Base-by-base conservation (phyloP, 441 rosid species). In the Adansonia grandidieri region DNA sequence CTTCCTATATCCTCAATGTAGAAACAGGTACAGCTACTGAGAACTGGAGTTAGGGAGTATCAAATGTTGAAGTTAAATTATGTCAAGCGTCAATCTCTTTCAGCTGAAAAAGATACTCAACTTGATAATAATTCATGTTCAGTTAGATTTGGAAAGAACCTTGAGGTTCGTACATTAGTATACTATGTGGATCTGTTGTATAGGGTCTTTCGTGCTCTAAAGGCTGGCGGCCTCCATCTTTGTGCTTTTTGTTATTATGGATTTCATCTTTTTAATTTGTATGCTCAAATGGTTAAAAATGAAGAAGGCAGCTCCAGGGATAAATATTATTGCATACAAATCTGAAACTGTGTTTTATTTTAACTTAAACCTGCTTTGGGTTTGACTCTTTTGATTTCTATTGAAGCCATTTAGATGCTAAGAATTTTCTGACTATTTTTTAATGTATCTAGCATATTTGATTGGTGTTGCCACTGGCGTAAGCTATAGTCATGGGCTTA, bases 11-110 rank as follows among this genome's bases (percentile, higher is more conserved):
- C 54, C 72, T 78, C 83, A 61, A 66, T 71, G 86, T 96, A 94
- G 99, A 87, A 91, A 86, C 87, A 83, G 75, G 74, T 58, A 75
- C 84, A 89, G 63, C 78, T 50, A 71, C 81, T 89, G 78, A 85
- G 78, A 76, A 84, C 89, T 42, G 80, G 86, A 80, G 82, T 89
- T 80, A 86, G 75, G 77, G 87, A 87, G 80, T 88, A 90, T 76
- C 87, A 89, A 82, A 79, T 62, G 54, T 84, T 92, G 87, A 90
- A 87, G 87, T 82, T 80, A 63, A 86, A 81, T 68, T 80, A 68
- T 71, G 76, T 32, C 67, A 80, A 56, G 63, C 79, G 74, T 83
- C 61, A 80, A 73, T 69, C 66, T 75, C 77, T 79, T 66, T 77
- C 86, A 81, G 79, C 61, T 79, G 76, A 73, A 73, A 77, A 70